Conservation (phyloP, 192 early-diverging fungal species). For the Podila epigama region DNA sequence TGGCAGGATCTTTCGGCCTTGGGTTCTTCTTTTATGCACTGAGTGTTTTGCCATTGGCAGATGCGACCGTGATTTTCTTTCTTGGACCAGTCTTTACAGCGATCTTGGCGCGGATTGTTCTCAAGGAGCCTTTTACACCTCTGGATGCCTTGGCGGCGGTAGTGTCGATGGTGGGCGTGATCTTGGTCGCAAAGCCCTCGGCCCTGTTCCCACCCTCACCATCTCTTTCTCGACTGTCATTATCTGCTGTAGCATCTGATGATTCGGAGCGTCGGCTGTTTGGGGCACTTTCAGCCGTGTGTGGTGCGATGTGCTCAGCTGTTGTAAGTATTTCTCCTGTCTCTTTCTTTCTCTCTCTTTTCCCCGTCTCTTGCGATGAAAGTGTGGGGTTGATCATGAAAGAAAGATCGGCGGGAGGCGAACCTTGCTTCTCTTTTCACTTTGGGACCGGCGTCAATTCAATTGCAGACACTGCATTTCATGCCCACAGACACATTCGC, state of each 20-base stretch:
- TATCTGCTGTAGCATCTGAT: too few relatives aligned
- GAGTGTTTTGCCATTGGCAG: conserved; percentile 72
- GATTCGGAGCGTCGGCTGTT: conserved; percentile 10
- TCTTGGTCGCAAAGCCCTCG: conserved; percentile 66
- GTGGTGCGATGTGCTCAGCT: conserved; percentile 45
- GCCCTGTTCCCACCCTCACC: conserved; percentile 46
- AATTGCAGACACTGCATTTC: too few relatives aligned
- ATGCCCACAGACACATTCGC: too few relatives aligned
- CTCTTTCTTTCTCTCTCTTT: not conserved
- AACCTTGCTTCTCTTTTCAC: not conserved
- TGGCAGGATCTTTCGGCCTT: conserved; percentile 70
- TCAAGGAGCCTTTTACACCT: conserved; percentile 69
- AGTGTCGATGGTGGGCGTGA: conserved; percentile 68
- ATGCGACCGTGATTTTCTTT: conserved; percentile 83
- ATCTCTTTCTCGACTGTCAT: not conserved
- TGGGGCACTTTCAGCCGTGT: conserved; percentile 22
- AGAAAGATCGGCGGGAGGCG: not conserved
- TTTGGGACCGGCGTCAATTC: not conserved
- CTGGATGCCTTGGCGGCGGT: conserved; percentile 63
- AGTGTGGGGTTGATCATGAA: too few relatives aligned
- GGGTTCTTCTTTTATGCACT: conserved; percentile 77
- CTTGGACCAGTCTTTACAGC: conserved; percentile 81
- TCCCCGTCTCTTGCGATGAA: not conserved
- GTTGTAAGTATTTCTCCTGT: conserved; percentile 26
- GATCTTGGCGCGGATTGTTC: conserved; percentile 63